These are phyloP conservation scores for Kurtzmaniella quercitrusa DNA, from an alignment of 1,139 yeast species.

Conservation along the genomic window DNA sequence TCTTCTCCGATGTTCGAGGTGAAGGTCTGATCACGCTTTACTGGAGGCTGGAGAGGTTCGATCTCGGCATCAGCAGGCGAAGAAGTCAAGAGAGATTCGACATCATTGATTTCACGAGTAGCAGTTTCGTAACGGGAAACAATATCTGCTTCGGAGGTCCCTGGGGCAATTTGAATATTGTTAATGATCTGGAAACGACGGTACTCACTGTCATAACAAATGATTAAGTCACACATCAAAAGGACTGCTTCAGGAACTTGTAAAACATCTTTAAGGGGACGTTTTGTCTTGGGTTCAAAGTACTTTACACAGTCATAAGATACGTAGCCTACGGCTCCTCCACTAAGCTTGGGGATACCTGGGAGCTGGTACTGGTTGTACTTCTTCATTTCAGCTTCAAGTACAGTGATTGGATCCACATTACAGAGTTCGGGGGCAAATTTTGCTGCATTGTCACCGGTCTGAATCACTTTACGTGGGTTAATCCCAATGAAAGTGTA, in stretches of 20 bases:
- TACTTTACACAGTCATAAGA: conserved; percentile 95
- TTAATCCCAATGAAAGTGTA: conserved; percentile 86
- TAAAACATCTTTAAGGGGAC: conserved; percentile 72
- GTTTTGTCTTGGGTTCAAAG: conserved; percentile 85
- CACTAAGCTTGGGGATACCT: conserved; percentile 79
- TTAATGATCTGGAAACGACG: conserved; percentile 88
- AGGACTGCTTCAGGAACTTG: conserved; percentile 85
- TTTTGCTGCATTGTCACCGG: conserved; percentile 51
- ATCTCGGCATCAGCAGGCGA: conserved; percentile 25
- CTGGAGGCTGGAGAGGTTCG: conserved; percentile 62
- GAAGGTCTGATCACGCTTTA: conserved; percentile 60
- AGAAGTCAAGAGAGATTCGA: conserved; percentile 45
- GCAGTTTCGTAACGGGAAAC: conserved; percentile 55
- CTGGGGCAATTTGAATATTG: conserved; percentile 52
- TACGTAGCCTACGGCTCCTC: conserved; percentile 95
- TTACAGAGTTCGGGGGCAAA: conserved; percentile 33
- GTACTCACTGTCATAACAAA: conserved; percentile 91
- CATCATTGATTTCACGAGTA: conserved; percentile 47
- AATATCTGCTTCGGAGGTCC: conserved; percentile 36
- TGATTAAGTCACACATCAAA: conserved; percentile 85
- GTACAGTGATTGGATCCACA: conserved; percentile 72
- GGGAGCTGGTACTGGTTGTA: conserved; percentile 71
- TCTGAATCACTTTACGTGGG: conserved; percentile 76
- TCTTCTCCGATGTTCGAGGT: conserved; percentile 88
- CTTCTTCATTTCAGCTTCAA: conserved; percentile 67